phyloP scores from a whole-genome alignment of 768 basidiomycete species.

The Pleurotus ostreatus region DNA sequence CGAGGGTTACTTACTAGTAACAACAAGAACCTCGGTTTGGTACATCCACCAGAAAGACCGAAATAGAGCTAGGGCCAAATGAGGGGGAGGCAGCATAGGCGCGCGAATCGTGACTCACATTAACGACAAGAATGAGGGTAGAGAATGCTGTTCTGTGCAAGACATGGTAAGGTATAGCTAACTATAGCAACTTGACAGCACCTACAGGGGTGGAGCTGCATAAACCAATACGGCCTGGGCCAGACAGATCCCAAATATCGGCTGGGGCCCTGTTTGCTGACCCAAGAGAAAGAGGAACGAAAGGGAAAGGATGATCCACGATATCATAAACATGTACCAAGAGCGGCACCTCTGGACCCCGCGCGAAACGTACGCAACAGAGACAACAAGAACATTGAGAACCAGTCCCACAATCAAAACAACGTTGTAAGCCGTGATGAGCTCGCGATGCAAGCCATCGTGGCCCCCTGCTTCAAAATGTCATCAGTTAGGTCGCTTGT shows the following conservation, averaged over 20 bases:
- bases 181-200: background rate
- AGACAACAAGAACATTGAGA: background rate
- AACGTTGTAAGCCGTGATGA: background rate
- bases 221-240: conserved; percentile 3
- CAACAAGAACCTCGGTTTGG: no score
- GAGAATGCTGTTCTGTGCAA: background rate
- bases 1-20: no score
- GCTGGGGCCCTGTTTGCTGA: conserved; percentile 2
- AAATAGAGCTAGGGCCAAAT: conserved; percentile 1
- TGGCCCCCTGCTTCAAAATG: background rate
- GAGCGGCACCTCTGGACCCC: background rate
- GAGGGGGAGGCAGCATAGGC: background rate
- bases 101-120: background rate
- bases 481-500: background rate
- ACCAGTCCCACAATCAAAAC: background rate
- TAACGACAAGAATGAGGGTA: background rate
- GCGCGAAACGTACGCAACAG: background rate
- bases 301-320: conserved; percentile 7
- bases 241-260: background rate
- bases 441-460: background rate
- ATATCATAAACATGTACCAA: conserved; percentile 8
- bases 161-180: background rate
- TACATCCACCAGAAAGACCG: background rate
- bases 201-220: conserved; percentile 1
- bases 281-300: conserved; percentile 5